Evolutionary conservation across 2,329 filamentous ascomycete species (phyloP), one percentile per base, ranked within the genome.

Genomic region (Nemania sp.): DNA sequence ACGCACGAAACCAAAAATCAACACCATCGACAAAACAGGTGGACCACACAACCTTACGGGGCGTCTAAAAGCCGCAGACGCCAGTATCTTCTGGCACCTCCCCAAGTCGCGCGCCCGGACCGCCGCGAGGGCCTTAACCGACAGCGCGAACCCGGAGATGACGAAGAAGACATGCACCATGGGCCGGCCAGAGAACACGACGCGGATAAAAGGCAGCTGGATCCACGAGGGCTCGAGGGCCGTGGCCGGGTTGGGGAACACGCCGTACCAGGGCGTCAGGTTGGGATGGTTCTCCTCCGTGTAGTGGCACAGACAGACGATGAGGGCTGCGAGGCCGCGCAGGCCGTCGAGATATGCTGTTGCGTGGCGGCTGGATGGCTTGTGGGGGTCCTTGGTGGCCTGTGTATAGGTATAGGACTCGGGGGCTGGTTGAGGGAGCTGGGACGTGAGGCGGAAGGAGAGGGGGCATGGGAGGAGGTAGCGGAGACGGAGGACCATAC

Each of bases 111-210:
- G 77, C 10, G 77, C 72, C 62, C 81, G 82, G 7, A 83, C 79
- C 35, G 79, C 77, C 60, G 79, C 78, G 27, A 86, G 73, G 1
- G 83, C 81, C 69, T 83, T 82, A 70, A 80, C 79, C 7, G 82
- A 80, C 24, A 86, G 78, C 2, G 81, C 83, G 68, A 83, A 85
- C 43, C 84, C 84, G 1, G 83, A 85, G 41, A 86, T 83, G 70
- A 86, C 80, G 74, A 86, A 86, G 75, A 86, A 86, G 54, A 86
- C 80, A 72, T 84, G 81, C 2, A 86, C 84, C 82, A 84, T 83
- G 8, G 83, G 82, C 20, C 81, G 79, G 20, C 83, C 83, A 18
- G 81, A 81, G 70, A 79, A 83, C 22, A 84, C 62, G 29, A 84
- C 76, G 61, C 83, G 80, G 7, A 84, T 13, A 58, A 82, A 81